phyloP scores from a whole-genome alignment of 176 grass and related monocot species.

The Miscanthus lutarioriparius region DNA sequence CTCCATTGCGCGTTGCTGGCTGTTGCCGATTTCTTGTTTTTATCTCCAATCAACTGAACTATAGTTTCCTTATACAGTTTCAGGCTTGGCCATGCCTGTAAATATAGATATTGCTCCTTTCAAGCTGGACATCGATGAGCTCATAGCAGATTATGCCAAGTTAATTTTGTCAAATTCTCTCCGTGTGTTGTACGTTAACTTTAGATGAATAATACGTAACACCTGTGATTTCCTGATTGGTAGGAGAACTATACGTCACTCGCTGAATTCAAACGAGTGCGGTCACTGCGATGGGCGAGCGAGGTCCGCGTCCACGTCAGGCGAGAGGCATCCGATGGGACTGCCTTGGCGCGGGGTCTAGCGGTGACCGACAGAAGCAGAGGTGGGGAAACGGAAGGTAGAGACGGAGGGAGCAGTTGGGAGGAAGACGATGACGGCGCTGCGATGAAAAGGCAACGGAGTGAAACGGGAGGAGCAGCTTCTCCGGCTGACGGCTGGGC shows the following conservation, averaged over 20 bases:
- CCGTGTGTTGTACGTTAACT: neutral
- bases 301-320: no score
- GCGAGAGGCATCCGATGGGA: no score
- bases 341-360: no score
- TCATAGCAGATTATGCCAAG: conserved; percentile 57
- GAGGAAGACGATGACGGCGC: no score
- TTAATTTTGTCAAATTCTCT: conserved; percentile 35
- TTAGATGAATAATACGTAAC: neutral
- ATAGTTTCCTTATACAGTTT: conserved; percentile 12
- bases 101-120: conserved; percentile 72
- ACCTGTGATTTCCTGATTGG: neutral
- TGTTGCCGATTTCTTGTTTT: neutral
- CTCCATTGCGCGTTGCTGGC: neutral
- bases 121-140: conserved; percentile 87
- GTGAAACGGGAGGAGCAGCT: no score
- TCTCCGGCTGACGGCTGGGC: no score
- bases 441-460: no score
- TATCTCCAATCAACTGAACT: conserved; percentile 8
- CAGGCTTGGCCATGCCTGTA: neutral
- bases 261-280: conserved; percentile 63
- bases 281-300: no score
- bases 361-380: no score
- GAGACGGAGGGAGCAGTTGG: no score
- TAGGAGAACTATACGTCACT: conserved; percentile 58
- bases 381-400: no score